phyloP scores from a whole-genome alignment of 352 stramenopile species.

The Globisporangium nodosum region DNA sequence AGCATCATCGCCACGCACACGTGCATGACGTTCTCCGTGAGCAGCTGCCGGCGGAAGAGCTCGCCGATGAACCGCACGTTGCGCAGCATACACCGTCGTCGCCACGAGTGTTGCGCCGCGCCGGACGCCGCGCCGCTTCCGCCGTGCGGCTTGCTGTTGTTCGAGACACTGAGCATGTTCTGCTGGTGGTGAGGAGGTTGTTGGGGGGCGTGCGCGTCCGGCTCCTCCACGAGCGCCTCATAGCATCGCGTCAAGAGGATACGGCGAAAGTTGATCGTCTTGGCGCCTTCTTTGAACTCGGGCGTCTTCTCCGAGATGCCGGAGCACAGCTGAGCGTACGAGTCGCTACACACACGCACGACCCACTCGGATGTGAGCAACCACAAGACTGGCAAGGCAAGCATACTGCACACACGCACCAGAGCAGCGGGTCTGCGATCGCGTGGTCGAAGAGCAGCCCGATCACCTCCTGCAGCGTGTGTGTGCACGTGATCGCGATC shows the following conservation, averaged over 20 bases:
- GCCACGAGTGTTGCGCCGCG: slow-evolving; percentile 53
- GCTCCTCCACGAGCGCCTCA: slow-evolving; percentile 73
- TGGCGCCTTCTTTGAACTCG: slow-evolving; percentile 80
- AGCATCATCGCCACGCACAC: slow-evolving; percentile 84
- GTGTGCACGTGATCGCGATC: slow-evolving; percentile 61
- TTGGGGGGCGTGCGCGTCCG: slow-evolving; percentile 14
- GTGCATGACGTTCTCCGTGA: slow-evolving; percentile 84
- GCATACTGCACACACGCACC: slow-evolving; percentile 22
- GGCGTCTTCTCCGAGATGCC: slow-evolving; percentile 61
- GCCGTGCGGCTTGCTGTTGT: slow-evolving; percentile 7
- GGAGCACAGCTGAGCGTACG: slow-evolving; percentile 55
- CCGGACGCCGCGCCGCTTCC: slow-evolving; percentile 3
- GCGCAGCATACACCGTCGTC: slow-evolving; percentile 67
- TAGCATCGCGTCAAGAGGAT: slow-evolving; percentile 79
- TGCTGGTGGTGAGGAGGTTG: slow-evolving; percentile 3
- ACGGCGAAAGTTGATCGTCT: slow-evolving; percentile 79
- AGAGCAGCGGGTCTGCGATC: slow-evolving; percentile 49
- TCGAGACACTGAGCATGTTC: slow-evolving; percentile 11
- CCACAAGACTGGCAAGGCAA: background rate
- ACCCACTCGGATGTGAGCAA: background rate
- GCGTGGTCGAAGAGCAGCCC: slow-evolving; percentile 64
- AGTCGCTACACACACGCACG: slow-evolving; percentile 23
- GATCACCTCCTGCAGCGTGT: slow-evolving; percentile 70
- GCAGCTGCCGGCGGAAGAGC: slow-evolving; percentile 68
- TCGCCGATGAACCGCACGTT: slow-evolving; percentile 73